Evolutionary conservation across 2,329 filamentous ascomycete genomes (phyloP).

Genomic region (Cladophialophora chaetospira): DNA sequence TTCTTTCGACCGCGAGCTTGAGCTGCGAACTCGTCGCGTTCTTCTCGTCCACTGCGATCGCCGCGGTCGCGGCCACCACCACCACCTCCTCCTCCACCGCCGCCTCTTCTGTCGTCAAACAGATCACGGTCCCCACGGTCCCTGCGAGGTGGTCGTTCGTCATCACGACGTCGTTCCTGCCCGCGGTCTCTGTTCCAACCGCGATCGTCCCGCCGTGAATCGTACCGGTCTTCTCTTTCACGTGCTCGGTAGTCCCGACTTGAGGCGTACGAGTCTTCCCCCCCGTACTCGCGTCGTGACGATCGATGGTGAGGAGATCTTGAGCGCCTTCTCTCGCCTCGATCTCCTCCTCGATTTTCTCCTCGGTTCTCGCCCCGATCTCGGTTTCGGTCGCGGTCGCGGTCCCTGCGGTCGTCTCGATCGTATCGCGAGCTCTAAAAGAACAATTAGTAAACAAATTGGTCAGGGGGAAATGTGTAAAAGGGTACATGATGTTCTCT

Average conservation of each 20-base stretch:
- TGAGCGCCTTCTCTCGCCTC: slow-evolving; percentile 68
- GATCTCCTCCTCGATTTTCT: slow-evolving; percentile 43
- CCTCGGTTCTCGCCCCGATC: slow-evolving; percentile 46
- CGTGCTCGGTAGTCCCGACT: slow-evolving; percentile 90
- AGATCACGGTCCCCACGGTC: slow-evolving; percentile 64
- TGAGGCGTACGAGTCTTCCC: slow-evolving; percentile 88
- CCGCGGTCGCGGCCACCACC: slow-evolving; percentile 45
- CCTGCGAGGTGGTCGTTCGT: slow-evolving; percentile 60
- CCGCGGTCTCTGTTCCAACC: slow-evolving; percentile 75
- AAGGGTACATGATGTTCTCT: slow-evolving; percentile 55
- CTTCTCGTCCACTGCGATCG: slow-evolving; percentile 47
- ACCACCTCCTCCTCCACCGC: slow-evolving; percentile 41
- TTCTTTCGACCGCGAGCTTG: slow-evolving; percentile 62
- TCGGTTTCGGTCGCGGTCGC: slow-evolving; percentile 47
- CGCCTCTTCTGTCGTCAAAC: slow-evolving; percentile 62
- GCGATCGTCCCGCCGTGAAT: slow-evolving; percentile 66
- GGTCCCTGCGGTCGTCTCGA: slow-evolving; percentile 45
- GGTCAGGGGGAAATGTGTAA: background rate
- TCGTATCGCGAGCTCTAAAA: slow-evolving; percentile 51
- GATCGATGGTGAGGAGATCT: slow-evolving; percentile 79
- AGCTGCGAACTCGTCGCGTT: slow-evolving; percentile 53
- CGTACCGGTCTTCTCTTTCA: slow-evolving; percentile 90
- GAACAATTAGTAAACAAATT: slow-evolving; percentile 29
- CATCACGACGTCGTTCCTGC: slow-evolving; percentile 64
- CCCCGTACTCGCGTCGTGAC: slow-evolving; percentile 67